Evolutionary conservation across 345 rosid species (phyloP).

Genomic region (Sonneratia alba): DNA sequence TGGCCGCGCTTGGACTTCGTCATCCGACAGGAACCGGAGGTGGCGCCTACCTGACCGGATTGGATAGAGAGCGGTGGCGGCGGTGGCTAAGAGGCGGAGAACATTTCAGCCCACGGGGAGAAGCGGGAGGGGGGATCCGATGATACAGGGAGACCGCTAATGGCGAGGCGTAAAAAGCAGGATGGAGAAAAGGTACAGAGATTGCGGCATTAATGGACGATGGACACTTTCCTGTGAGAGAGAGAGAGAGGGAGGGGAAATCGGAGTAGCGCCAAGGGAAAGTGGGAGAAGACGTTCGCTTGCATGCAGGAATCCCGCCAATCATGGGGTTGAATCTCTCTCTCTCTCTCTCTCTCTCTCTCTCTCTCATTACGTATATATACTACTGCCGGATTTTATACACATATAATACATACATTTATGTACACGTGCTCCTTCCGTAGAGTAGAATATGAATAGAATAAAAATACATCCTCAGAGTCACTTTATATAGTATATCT

Average conservation of each 20-base stretch:
- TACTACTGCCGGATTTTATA: too few relatives aligned
- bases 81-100: not conserved
- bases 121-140: not conserved
- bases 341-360: too few relatives aligned
- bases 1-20: conserved; percentile 6
- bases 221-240: conserved; percentile 6
- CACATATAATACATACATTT: too few relatives aligned
- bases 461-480: too few relatives aligned
- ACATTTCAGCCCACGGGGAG: not conserved
- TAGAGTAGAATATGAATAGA: too few relatives aligned
- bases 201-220: conserved; percentile 5
- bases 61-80: not conserved
- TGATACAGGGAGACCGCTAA: conserved; percentile 14
- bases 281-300: conserved; percentile 12
- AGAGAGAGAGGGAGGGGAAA: conserved; percentile 25
- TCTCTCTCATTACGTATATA: not conserved
- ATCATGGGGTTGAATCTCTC: not conserved
- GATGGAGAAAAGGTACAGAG: not conserved
- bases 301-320: conserved; percentile 58
- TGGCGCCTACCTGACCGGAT: not conserved
- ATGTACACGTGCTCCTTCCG: too few relatives aligned
- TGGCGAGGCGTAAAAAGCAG: not conserved
- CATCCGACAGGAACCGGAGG: not conserved
- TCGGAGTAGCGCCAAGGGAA: conserved; percentile 55
- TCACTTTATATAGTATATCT: too few relatives aligned